A percentile compares a stretch with the other conserved stretches of the same genome.
Conservation (phyloP, 1,284 basidiomycete genomes). For the Pterulicium gracile region DNA sequence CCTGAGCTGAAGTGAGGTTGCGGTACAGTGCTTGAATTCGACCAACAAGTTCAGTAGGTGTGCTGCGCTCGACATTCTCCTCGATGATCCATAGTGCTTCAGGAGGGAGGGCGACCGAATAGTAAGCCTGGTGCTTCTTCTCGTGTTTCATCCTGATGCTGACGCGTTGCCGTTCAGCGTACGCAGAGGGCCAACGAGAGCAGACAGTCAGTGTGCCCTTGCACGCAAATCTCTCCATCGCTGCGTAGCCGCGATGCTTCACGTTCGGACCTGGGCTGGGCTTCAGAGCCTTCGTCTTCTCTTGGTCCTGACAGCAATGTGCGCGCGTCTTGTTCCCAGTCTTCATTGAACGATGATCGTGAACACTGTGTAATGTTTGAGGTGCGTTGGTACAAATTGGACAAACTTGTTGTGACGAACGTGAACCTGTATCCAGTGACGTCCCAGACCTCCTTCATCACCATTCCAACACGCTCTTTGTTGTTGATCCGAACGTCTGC, state of each 20-base stretch:
- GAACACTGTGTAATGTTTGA: background rate
- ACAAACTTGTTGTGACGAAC: conserved; percentile 8
- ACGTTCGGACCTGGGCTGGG: background rate
- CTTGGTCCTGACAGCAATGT: conserved; percentile 5
- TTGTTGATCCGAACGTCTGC: background rate
- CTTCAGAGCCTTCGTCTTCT: background rate
- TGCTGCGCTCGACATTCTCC: conserved; percentile 3
- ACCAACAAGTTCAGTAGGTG: background rate
- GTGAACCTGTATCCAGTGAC: conserved; percentile 14
- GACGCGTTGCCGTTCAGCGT: background rate
- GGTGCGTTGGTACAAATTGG: background rate
- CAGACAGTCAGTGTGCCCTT: background rate
- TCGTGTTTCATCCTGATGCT: conserved; percentile 3
- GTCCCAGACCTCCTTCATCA: conserved; percentile 10
- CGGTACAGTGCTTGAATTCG: background rate
- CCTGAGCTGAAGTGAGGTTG: conserved; percentile 9
- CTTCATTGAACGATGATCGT: background rate
- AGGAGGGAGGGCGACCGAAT: conserved; percentile 3
- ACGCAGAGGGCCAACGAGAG: background rate
- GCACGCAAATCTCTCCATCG: conserved; percentile 10
- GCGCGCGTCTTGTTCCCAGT: conserved; percentile 4
- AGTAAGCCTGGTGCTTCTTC: conserved; percentile 2
- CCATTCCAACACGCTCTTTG: background rate
- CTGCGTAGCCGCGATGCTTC: conserved; percentile 6
- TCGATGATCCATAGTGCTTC: conserved; percentile 2